Conservation (phyloP, 2,329 filamentous ascomycete genomes). For the Aureobasidium lini region DNA sequence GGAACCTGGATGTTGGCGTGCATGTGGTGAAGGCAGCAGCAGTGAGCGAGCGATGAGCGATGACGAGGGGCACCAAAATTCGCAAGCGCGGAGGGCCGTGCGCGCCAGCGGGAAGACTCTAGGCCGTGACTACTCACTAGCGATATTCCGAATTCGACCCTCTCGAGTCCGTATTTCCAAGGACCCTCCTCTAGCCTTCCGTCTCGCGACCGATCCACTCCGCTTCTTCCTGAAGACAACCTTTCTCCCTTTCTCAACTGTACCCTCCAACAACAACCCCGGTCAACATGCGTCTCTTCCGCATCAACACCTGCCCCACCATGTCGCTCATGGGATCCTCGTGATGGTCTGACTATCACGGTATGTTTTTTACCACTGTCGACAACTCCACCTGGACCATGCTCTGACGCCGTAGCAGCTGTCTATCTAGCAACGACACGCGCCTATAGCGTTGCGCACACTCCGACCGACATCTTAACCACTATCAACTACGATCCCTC, state of each 20-base stretch:
- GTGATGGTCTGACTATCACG: conserved; percentile 9
- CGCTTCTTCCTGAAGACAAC: neutral
- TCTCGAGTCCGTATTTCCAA: conserved; percentile 1
- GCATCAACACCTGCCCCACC: conserved; percentile 5
- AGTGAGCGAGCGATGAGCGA: too few species aligned
- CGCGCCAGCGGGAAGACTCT: neutral
- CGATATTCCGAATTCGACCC: neutral
- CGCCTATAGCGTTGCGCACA: neutral
- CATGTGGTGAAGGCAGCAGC: too few species aligned
- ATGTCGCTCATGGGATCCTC: neutral
- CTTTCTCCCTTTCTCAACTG: neutral
- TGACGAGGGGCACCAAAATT: too few species aligned
- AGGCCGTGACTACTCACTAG: neutral
- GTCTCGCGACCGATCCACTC: neutral
- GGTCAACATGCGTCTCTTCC: conserved; percentile 7
- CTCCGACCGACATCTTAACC: neutral
- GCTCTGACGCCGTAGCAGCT: conserved; percentile 4
- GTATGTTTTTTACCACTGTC: neutral
- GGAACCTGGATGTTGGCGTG: too few species aligned
- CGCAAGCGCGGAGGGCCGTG: too few species aligned
- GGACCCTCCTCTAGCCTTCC: neutral
- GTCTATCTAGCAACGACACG: neutral
- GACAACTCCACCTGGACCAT: neutral
- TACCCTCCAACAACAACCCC: neutral
- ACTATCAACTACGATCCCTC: neutral